Percentiles rank a stretch among this genome's conserved stretches.
Evolutionary conservation across 441 rosid species (phyloP).

Genomic region (Eutrema salsugineum): DNA sequence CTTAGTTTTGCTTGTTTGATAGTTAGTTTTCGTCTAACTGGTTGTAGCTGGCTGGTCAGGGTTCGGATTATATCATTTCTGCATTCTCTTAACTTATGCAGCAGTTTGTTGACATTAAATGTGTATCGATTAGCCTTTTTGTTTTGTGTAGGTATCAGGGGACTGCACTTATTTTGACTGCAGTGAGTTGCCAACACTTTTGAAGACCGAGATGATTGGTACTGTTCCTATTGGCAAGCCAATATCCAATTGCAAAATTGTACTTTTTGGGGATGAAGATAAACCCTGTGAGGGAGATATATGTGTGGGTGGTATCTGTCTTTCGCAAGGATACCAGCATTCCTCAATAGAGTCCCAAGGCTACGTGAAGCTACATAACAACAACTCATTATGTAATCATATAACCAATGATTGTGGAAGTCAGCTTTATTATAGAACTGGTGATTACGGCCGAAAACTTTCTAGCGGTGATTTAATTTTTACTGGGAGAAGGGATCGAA

Average conservation of each 20-base stretch:
- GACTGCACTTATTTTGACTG: conserved; percentile 95
- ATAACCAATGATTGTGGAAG: conserved; percentile 43
- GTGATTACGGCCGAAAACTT: conserved; percentile 77
- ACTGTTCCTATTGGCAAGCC: conserved; percentile 95
- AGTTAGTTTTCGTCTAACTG: conserved; percentile 4
- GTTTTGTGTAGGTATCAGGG: conserved; percentile 73
- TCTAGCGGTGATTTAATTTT: conserved; percentile 73
- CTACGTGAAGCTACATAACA: conserved; percentile 45
- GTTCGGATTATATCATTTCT: background rate
- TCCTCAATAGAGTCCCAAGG: conserved; percentile 34
- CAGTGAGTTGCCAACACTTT: conserved; percentile 60
- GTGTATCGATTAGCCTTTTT: background rate
- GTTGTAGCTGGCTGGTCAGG: conserved; percentile 6
- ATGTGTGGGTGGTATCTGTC: conserved; percentile 68
- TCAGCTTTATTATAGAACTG: conserved; percentile 63
- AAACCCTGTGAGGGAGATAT: conserved; percentile 66
- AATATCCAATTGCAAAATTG: conserved; percentile 64
- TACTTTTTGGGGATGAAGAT: conserved; percentile 49
- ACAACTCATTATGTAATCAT: conserved; percentile 36
- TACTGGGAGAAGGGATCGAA: conserved; percentile 79
- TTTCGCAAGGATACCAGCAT: conserved; percentile 56
- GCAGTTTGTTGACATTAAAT: background rate
- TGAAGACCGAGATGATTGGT: conserved; percentile 50
- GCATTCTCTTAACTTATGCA: conserved; percentile 7
- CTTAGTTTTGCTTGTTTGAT: conserved; percentile 10